Percentiles rank a stretch among this genome's conserved stretches.
These are phyloP conservation scores for Globisporangium cylindrosporum DNA, from an alignment of 352 stramenopile genomes.

Conservation along the genomic window DNA sequence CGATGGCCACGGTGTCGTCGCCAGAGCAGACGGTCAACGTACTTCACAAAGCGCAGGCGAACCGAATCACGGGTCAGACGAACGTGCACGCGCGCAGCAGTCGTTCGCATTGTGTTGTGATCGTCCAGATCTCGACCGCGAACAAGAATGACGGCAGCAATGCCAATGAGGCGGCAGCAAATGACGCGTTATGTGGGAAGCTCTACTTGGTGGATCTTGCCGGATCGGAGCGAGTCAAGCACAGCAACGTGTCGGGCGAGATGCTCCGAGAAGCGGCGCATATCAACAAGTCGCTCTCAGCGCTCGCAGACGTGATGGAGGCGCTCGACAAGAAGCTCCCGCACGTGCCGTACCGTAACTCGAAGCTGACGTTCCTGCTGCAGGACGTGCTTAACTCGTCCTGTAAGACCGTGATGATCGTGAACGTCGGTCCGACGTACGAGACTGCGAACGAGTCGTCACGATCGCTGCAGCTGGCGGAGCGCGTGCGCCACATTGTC, in stretches of 20 bases:
- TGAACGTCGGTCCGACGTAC: conserved; percentile 85
- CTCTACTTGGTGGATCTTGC: conserved; percentile 92
- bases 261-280: conserved; percentile 77
- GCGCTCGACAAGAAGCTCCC: conserved; percentile 88
- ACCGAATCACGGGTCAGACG: conserved; percentile 83
- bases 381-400: conserved; percentile 90
- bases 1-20: conserved; percentile 62
- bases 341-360: conserved; percentile 97
- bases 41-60: conserved; percentile 59
- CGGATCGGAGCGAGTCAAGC: conserved; percentile 90
- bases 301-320: conserved; percentile 92
- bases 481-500: conserved; percentile 77
- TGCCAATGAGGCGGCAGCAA: conserved; percentile 28
- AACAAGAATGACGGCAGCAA: conserved; percentile 18
- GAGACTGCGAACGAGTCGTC: conserved; percentile 84
- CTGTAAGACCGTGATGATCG: conserved; percentile 95
- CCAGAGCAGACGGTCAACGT: conserved; percentile 70
- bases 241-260: conserved; percentile 85
- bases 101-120: conserved; percentile 91
- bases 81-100: conserved; percentile 89
- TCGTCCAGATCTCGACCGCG: conserved; percentile 85
- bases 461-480: conserved; percentile 86
- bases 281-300: conserved; percentile 90
- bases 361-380: conserved; percentile 97
- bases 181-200: conserved; percentile 76